Conservation (phyloP, 1,139 yeast genomes). For the Groenewaldozyma auringiensis region DNA sequence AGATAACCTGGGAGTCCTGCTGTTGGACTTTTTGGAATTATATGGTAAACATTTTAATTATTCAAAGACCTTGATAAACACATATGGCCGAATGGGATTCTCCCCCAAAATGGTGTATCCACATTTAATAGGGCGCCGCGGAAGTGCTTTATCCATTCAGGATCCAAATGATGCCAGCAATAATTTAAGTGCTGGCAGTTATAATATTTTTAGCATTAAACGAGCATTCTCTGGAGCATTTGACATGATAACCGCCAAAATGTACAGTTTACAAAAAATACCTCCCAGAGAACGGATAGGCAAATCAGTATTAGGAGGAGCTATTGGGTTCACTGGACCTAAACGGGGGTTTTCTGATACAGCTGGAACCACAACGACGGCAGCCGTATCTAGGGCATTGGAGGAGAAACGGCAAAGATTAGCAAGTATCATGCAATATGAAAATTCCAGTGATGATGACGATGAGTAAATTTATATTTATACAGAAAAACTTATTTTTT, state of each 20-base stretch:
- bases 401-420: background rate
- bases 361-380: conserved; percentile 38
- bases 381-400: too few species aligned
- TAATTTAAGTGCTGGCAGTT: conserved; percentile 81
- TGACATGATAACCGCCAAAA: conserved; percentile 50
- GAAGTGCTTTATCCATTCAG: conserved; percentile 65
- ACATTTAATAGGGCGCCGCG: conserved; percentile 22
- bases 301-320: conserved; percentile 71
- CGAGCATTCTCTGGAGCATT: conserved; percentile 90
- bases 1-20: conserved; percentile 76
- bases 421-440: background rate
- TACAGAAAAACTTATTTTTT: too few species aligned
- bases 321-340: conserved; percentile 67
- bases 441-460: background rate
- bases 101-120: conserved; percentile 50
- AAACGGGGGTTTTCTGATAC: conserved; percentile 77
- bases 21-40: conserved; percentile 91
- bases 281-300: conserved; percentile 64
- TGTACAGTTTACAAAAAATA: conserved; percentile 40
- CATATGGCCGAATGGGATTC: conserved; percentile 44
- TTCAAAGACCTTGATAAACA: conserved; percentile 48
- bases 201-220: conserved; percentile 70
- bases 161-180: conserved; percentile 83
- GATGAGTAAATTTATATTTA: background rate
- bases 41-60: conserved; percentile 90